Conservation (phyloP, 495 filamentous ascomycete genomes). For the Penicillium cosmopolitanum region DNA sequence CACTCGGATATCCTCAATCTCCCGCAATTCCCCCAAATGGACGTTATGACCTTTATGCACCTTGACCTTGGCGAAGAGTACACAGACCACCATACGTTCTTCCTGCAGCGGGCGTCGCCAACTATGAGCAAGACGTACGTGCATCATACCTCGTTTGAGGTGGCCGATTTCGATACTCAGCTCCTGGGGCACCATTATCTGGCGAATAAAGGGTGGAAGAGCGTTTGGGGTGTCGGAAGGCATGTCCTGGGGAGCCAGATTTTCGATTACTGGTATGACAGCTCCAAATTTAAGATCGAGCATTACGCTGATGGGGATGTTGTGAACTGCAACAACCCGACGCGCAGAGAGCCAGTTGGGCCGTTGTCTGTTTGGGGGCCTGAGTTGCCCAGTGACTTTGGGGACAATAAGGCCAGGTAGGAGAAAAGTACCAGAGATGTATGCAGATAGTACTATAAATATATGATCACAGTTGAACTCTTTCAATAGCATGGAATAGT, state of each 20-base stretch:
- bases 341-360: background rate
- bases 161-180: slow-evolving; percentile 71
- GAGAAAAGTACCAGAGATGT: too few relatives aligned
- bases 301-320: slow-evolving; percentile 25
- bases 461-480: too few relatives aligned
- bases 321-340: slow-evolving; percentile 12
- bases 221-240: slow-evolving; percentile 71
- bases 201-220: slow-evolving; percentile 59
- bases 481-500: too few relatives aligned
- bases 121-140: slow-evolving; percentile 51
- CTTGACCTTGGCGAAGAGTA: slow-evolving; percentile 60
- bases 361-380: slow-evolving; percentile 5
- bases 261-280: slow-evolving; percentile 71
- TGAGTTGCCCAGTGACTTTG: slow-evolving; percentile 5
- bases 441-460: too few relatives aligned
- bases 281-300: slow-evolving; percentile 10
- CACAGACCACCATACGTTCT: slow-evolving; percentile 70
- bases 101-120: slow-evolving; percentile 54
- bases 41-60: slow-evolving; percentile 65
- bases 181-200: slow-evolving; percentile 71
- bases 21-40: slow-evolving; percentile 21
- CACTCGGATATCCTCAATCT: slow-evolving; percentile 32
- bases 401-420: slow-evolving; percentile 2
- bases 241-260: slow-evolving; percentile 75
- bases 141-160: slow-evolving; percentile 71